Percentiles rank a stretch among this genome's conserved stretches.
These are phyloP conservation scores for Botryotinia calthae DNA, from an alignment of 2,329 filamentous ascomycete species.

Conservation along the genomic window DNA sequence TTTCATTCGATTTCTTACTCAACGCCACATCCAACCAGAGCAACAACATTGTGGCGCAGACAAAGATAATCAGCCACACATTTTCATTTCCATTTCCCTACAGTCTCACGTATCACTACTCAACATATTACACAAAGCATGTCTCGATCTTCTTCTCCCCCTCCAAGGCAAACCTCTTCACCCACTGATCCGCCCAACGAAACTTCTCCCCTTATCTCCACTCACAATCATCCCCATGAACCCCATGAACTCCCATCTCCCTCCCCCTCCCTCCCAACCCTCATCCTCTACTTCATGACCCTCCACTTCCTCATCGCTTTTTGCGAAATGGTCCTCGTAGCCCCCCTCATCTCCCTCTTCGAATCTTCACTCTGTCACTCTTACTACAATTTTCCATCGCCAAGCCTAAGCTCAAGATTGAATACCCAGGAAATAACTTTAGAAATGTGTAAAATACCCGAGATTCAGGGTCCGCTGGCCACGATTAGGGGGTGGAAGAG, in stretches of 20 bases:
- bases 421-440: constrained; percentile 23
- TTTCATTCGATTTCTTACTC: background rate
- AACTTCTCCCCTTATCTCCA: background rate
- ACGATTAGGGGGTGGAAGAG: constrained; percentile 38
- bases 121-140: background rate
- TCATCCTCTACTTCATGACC: constrained; percentile 36
- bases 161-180: background rate
- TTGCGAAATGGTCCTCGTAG: constrained; percentile 36
- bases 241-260: too few species aligned
- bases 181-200: background rate
- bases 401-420: background rate
- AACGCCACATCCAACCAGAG: background rate
- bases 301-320: constrained; percentile 38
- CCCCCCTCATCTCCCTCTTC: constrained; percentile 35
- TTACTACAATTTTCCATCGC: constrained; percentile 30
- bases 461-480: constrained; percentile 34
- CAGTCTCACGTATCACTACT: background rate
- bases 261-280: background rate
- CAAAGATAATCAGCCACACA: background rate
- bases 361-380: constrained; percentile 35
- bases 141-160: background rate
- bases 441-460: constrained; percentile 33
- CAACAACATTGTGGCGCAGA: background rate
- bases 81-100: background rate
- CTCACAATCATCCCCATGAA: background rate